Conservation (phyloP, 305 asterid species). For the Rubia tinctorum region DNA sequence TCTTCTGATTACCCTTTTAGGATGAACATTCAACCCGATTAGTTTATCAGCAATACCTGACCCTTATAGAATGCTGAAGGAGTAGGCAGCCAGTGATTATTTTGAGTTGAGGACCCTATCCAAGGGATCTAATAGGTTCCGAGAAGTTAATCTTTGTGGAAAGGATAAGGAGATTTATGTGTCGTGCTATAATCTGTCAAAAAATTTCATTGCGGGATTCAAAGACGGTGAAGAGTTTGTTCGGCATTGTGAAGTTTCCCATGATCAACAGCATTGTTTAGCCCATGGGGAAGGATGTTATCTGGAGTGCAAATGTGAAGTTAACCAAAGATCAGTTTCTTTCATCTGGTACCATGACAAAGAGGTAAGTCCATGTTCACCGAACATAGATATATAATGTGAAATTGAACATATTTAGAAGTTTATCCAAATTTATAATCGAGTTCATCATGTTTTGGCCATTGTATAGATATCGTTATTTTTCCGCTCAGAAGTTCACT, state of each 20-base stretch:
- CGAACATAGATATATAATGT: conserved; percentile 1
- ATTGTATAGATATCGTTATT: background rate
- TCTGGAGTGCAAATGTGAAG: conserved; percentile 97
- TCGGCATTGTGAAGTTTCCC: conserved; percentile 81
- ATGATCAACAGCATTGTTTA: conserved; percentile 60
- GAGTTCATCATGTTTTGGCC: background rate
- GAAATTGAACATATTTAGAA: background rate
- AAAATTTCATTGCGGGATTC: conserved; percentile 70
- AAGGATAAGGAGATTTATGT: conserved; percentile 87
- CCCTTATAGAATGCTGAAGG: too few relatives aligned
- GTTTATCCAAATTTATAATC: background rate
- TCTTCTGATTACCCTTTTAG: too few relatives aligned
- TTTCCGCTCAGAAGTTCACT: conserved; percentile 22
- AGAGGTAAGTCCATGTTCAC: conserved; percentile 53
- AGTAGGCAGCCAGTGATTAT: too few relatives aligned
- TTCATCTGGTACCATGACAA: conserved; percentile 98
- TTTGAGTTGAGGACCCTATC: too few relatives aligned
- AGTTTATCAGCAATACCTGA: too few relatives aligned
- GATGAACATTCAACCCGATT: too few relatives aligned
- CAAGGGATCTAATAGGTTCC: too few relatives aligned
- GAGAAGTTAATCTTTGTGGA: conserved; percentile 44
- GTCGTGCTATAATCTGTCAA: conserved; percentile 91
- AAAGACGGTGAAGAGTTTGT: conserved; percentile 88
- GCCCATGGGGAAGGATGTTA: conserved; percentile 92
- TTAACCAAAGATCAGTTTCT: conserved; percentile 95